Percentiles rank a stretch among this genome's conserved stretches.
phyloP scores from a whole-genome alignment of 306 rosid species.

The Acacia confusa region DNA sequence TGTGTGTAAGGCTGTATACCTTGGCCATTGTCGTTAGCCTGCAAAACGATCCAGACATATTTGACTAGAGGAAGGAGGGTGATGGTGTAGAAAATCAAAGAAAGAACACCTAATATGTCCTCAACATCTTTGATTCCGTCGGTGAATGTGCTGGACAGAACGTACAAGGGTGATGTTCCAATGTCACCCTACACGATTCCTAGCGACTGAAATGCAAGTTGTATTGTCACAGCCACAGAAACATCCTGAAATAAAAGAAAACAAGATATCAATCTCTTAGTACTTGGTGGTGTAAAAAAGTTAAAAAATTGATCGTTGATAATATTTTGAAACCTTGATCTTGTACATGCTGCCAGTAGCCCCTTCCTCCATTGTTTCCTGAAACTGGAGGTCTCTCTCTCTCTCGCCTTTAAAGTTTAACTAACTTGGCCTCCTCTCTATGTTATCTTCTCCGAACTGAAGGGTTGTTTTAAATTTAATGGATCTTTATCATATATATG shows the following conservation, averaged over 20 bases:
- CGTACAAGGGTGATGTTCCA: slow-evolving; percentile 76
- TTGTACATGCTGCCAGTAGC: neutral
- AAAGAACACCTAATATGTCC: slow-evolving; percentile 63
- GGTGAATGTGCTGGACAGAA: slow-evolving; percentile 43
- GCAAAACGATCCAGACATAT: slow-evolving; percentile 53
- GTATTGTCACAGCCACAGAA: slow-evolving; percentile 26
- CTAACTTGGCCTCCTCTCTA: neutral
- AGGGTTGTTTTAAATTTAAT: neutral
- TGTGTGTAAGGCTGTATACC: slow-evolving; percentile 30
- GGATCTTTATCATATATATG: neutral
- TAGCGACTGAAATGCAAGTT: slow-evolving; percentile 64
- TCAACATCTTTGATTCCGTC: slow-evolving; percentile 47
- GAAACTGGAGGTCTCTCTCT: neutral
- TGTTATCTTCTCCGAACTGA: neutral
- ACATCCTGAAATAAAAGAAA: neutral
- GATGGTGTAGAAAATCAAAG: slow-evolving; percentile 56
- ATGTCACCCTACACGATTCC: slow-evolving; percentile 74
- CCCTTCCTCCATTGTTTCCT: neutral
- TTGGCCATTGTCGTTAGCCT: slow-evolving; percentile 65
- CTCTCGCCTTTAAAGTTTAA: neutral
- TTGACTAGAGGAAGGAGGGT: slow-evolving; percentile 60
- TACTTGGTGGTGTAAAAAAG: neutral
- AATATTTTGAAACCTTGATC: neutral
- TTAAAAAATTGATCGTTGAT: neutral
- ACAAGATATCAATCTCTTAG: neutral